Base-by-base conservation (phyloP, 192 early-diverging fungal species). In the Dissophora globulifera region DNA sequence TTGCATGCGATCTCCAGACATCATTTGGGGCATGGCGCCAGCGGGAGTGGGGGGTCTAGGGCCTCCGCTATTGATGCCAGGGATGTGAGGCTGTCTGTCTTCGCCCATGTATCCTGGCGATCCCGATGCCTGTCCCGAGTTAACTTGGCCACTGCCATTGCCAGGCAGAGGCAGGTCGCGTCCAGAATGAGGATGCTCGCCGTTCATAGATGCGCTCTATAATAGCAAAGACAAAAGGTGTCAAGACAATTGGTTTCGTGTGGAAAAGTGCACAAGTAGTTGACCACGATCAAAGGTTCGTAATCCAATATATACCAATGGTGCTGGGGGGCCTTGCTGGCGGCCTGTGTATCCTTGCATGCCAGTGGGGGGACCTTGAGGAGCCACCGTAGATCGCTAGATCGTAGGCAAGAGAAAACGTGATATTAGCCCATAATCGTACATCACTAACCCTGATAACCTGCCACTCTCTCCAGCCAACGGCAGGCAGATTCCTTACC, bases 311-410 rank as follows among this genome's bases (percentile, higher is more conserved):
- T 45, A 57, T 69, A 69, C 67, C 41, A 69, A 27, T 25, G 67
- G 67, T 5, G 58, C 50, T 45, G 67, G 67, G 22, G 67, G 67
- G 35, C 58, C 67, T 51, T 74, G 70, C 40, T 65, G 70, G 40
- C 70, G 61, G 2, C 70, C 70, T 53, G 62, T 59, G 49, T 74
- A 74, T 17, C 70, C 70, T 41, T 74, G 70, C 55, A 74, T 74
- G 27, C 70, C 70, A 16, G 70, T 74, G 22, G 70, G 70, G 4
- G 70, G 70, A 22, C 70, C 70, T 20, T 74, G 70, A 10, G 70
- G 70, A 17, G 70, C 70, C 19, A 74, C 62, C 25, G 70, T 74
- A 31, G 56, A 50, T 59, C 70, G 55, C 70, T 74, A 27, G 3
- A 35, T 38, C n/a, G n/a, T n/a, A n/a, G n/a, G n/a, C n/a, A n/a